Percentiles rank a stretch among this genome's conserved stretches.
Evolutionary conservation across 2,329 filamentous ascomycete genomes (phyloP).

Genomic region (Cryphonectria parasitica): DNA sequence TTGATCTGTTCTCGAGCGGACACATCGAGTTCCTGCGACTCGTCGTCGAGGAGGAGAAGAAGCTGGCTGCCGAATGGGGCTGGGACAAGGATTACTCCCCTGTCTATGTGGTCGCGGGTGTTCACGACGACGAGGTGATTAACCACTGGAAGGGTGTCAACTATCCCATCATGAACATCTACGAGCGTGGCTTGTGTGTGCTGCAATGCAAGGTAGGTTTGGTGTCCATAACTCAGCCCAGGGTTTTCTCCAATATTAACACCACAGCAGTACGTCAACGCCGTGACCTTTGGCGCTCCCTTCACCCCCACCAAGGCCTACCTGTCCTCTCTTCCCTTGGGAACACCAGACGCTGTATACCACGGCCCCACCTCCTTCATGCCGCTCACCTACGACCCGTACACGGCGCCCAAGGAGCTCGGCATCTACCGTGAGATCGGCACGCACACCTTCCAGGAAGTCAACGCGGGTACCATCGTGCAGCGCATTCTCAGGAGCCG

Average conservation of each 20-base stretch:
- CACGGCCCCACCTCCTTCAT: conserved; percentile 96
- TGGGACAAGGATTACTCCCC: conserved; percentile 85
- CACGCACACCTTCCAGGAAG: conserved; percentile 77
- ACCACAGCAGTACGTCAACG: conserved; percentile 73
- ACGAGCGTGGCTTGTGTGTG: conserved; percentile 92
- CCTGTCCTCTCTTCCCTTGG: conserved; percentile 73
- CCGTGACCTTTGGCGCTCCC: conserved; percentile 86
- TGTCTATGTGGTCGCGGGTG: conserved; percentile 86
- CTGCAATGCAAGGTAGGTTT: conserved; percentile 82
- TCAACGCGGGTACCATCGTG: conserved; percentile 75
- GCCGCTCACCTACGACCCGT: conserved; percentile 77
- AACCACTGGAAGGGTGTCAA: conserved; percentile 97
- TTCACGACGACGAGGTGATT: conserved; percentile 94
- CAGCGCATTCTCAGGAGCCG: conserved; percentile 85
- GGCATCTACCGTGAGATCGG: conserved; percentile 83
- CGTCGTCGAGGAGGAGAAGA: conserved; percentile 75
- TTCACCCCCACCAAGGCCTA: conserved; percentile 83
- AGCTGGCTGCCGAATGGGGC: conserved; percentile 66
- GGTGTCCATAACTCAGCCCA: conserved; percentile 15
- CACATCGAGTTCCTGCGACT: conserved; percentile 92
- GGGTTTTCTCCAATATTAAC: conserved; percentile 28
- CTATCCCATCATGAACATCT: conserved; percentile 99
- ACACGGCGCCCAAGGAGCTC: conserved; percentile 77
- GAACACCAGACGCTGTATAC: conserved; percentile 80
- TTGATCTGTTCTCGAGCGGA: conserved; percentile 93